Base-by-base conservation (phyloP, 148 eudicot genomes). In the Camellia japonica region DNA sequence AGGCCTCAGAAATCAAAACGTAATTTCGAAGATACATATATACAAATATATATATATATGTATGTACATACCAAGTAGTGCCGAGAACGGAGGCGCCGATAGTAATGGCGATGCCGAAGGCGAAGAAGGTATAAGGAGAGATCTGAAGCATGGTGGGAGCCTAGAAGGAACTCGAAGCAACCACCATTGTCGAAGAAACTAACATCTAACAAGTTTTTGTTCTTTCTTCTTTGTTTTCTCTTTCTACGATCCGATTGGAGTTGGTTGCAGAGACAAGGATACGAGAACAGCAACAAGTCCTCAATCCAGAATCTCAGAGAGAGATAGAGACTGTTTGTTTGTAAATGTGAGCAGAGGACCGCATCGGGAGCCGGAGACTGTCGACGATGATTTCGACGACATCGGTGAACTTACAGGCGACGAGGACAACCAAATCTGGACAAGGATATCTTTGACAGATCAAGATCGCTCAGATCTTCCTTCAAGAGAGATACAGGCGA, bases 61-160 rank as follows among this genome's bases (percentile, higher is more conserved):
- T 30, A 7, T 1, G 46, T 12, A 46, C 3, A 10, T 90, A 93
- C 99, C 98, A 96, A 69, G 99, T 98, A 65, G 98, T 97, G 66
- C 98, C 98, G 68, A 95, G 91, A 52, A 95, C 98, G 55, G 98
- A 95, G 76, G 93, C 93, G 66, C 99, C 99, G 72, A 96, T 96
- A 3, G 99, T 89, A 49, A 96, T 69, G 75, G 99, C 98, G 78
- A 96, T 96, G 11, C 98, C 99, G 63, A 96, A 70, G 87, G 98
- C 92, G 73, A 97, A 75, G 84, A 81, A 96, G 59, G 95, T 93
- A 88, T 96, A 96, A 3, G 98, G 99, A 2, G 98, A 96, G 90
- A 96, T 93, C 87, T 85, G 93, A 23, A 93, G 73, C 80, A 96
- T 76, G 2, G 97, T 98, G 54, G 90, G 83, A 11, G 91, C 76